These are phyloP conservation scores for Solanum hybrid DNA, from an alignment of 305 asterid species.

Conservation along the genomic window DNA sequence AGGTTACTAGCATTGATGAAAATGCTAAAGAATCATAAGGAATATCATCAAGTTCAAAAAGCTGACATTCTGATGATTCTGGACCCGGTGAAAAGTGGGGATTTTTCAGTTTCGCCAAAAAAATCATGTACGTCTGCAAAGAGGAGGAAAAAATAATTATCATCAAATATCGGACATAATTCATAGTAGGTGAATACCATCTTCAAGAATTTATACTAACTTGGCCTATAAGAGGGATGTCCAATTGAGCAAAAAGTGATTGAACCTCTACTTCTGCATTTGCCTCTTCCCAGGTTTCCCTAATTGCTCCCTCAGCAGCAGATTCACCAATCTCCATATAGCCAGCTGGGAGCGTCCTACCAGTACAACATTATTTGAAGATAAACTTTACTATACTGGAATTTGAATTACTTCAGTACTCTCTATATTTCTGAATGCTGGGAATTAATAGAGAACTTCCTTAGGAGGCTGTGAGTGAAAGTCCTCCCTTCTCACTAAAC, in stretches of 20 bases:
- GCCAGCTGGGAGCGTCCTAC: conserved; percentile 99
- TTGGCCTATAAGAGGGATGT: conserved; percentile 94
- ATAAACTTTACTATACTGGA: not conserved
- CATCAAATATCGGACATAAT: not conserved
- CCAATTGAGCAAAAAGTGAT: conserved; percentile 86
- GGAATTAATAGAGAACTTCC: not conserved
- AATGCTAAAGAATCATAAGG: conserved; percentile 90
- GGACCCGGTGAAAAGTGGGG: conserved; percentile 89
- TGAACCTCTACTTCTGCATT: conserved; percentile 79
- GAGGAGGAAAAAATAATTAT: conserved; percentile 7
- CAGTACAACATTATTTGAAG: conserved; percentile 5
- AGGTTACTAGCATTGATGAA: conserved; percentile 87
- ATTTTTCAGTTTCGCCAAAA: conserved; percentile 79
- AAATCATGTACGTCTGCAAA: conserved; percentile 81
- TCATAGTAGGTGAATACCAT: not conserved
- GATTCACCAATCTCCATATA: conserved; percentile 97
- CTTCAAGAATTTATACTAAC: conserved; percentile 27
- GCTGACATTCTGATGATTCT: conserved; percentile 86
- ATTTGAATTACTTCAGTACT: not conserved
- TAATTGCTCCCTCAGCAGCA: conserved; percentile 78
- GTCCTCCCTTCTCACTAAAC: not conserved
- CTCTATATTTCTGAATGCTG: conserved; percentile 2
- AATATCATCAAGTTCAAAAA: conserved; percentile 62
- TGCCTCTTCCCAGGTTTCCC: conserved; percentile 98
- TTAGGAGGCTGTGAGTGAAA: not conserved